phyloP scores from a whole-genome alignment of 108 stramenopile species.

The Conticribra weissflogii region DNA sequence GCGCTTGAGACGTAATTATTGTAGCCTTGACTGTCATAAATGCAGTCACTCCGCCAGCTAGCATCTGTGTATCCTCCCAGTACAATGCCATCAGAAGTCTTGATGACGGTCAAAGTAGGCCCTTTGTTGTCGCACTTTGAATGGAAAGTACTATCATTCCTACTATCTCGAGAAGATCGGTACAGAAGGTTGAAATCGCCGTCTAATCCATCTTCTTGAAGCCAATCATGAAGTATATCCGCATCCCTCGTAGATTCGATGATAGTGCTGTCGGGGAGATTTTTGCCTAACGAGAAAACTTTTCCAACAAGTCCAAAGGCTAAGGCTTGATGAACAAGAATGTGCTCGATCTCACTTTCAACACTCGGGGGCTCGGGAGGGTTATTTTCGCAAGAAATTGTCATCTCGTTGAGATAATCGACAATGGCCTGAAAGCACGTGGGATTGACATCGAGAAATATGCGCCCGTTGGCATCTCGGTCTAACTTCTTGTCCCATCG shows the following conservation, averaged over 20 bases:
- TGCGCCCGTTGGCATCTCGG: conserved; percentile 13
- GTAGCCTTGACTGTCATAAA: no score
- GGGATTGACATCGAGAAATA: conserved; percentile 30
- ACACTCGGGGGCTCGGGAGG: conserved; percentile 20
- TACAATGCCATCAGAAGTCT: conserved; percentile 16
- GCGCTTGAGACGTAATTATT: background rate
- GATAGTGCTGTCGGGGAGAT: conserved; percentile 13
- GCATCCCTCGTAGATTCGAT: background rate
- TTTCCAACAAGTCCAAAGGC: conserved; percentile 25
- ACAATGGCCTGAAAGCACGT: conserved; percentile 26
- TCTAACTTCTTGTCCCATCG: conserved; percentile 27
- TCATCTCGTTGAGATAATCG: conserved; percentile 28
- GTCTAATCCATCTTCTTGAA: conserved; percentile 18
- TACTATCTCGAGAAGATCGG: conserved; percentile 29
- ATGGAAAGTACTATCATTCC: conserved; percentile 1
- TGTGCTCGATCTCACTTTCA: conserved; percentile 23
- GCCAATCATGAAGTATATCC: conserved; percentile 12
- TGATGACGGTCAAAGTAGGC: conserved; percentile 7
- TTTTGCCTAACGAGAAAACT: no score
- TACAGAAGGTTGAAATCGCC: conserved; percentile 21
- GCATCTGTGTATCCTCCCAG: conserved; percentile 22
- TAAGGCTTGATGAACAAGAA: conserved; percentile 20
- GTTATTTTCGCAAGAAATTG: conserved; percentile 9
- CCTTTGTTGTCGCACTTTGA: conserved; percentile 30
- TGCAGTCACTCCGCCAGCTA: background rate